phyloP scores from a whole-genome alignment of 495 filamentous ascomycete species.

The Hypoxylon lienhwacheense region DNA sequence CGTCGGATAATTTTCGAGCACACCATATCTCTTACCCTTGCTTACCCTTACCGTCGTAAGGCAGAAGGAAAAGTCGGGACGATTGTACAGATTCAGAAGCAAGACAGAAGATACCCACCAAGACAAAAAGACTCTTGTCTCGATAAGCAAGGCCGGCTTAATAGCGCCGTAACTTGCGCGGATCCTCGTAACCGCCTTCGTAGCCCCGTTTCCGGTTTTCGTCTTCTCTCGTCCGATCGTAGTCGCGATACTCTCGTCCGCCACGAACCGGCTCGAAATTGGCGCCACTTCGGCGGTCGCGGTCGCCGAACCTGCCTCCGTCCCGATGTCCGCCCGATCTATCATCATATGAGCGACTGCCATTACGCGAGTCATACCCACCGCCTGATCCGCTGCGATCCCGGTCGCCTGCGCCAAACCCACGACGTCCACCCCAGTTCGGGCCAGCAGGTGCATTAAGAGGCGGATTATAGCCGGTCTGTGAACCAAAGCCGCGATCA shows the following conservation, averaged over 20 bases:
- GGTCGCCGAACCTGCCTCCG: slow-evolving; percentile 60
- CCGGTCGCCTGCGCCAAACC: slow-evolving; percentile 51
- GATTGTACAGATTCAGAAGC: slow-evolving; percentile 27
- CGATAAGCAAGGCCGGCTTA: slow-evolving; percentile 44
- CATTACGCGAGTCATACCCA: slow-evolving; percentile 61
- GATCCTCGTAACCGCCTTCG: slow-evolving; percentile 75
- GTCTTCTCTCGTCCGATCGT: slow-evolving; percentile 52
- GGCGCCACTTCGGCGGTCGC: slow-evolving; percentile 62
- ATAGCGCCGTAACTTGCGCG: slow-evolving; percentile 77
- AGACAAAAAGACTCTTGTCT: slow-evolving; percentile 45
- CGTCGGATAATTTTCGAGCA: slow-evolving; percentile 14
- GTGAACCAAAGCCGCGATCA: slow-evolving; percentile 60
- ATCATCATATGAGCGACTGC: slow-evolving; percentile 64
- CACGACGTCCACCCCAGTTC: slow-evolving; percentile 64
- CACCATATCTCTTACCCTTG: slow-evolving; percentile 46
- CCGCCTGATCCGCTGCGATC: slow-evolving; percentile 51
- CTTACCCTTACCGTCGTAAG: slow-evolving; percentile 69
- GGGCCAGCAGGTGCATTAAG: slow-evolving; percentile 81
- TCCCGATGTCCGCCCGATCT: slow-evolving; percentile 53
- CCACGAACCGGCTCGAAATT: slow-evolving; percentile 70
- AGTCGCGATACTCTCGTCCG: slow-evolving; percentile 48
- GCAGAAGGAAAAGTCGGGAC: slow-evolving; percentile 48
- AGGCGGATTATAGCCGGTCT: slow-evolving; percentile 56
- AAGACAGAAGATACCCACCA: slow-evolving; percentile 51
- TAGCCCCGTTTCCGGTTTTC: slow-evolving; percentile 63